Evolutionary conservation across 371 early-diverging fungal species (phyloP).

Genomic region (Mucor saturninus): DNA sequence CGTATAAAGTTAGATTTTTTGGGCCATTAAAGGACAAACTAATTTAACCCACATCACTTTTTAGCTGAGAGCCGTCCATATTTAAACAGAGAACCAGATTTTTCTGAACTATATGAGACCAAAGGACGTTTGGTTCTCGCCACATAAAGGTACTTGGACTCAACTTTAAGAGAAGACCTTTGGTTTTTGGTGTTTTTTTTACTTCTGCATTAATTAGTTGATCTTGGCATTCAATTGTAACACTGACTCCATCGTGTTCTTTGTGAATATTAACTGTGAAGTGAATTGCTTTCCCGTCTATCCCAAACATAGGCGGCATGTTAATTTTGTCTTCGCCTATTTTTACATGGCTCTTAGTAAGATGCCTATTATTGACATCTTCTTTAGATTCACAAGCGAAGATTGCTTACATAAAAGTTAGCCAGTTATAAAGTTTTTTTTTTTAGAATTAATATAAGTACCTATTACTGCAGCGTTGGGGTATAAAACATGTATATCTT

Average conservation of each 20-base stretch:
- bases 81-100: too few species aligned
- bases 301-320: neutral
- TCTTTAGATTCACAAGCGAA: neutral
- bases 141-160: too few species aligned
- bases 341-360: neutral
- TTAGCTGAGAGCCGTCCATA: too few species aligned
- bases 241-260: neutral
- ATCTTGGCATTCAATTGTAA: neutral
- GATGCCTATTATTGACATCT: neutral
- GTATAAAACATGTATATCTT: neutral
- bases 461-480: slow-evolving; percentile 7
- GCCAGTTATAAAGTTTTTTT: too few species aligned
- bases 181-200: too few species aligned
- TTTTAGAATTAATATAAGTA: neutral
- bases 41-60: too few species aligned
- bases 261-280: neutral
- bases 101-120: too few species aligned
- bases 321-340: neutral
- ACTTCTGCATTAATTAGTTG: neutral
- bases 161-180: too few species aligned
- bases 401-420: neutral
- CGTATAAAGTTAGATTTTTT: too few species aligned
- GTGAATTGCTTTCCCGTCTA: too few species aligned
- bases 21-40: too few species aligned
- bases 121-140: too few species aligned